phyloP scores from a whole-genome alignment of 257 asterid genomes.

The Nicotiana otophora region DNA sequence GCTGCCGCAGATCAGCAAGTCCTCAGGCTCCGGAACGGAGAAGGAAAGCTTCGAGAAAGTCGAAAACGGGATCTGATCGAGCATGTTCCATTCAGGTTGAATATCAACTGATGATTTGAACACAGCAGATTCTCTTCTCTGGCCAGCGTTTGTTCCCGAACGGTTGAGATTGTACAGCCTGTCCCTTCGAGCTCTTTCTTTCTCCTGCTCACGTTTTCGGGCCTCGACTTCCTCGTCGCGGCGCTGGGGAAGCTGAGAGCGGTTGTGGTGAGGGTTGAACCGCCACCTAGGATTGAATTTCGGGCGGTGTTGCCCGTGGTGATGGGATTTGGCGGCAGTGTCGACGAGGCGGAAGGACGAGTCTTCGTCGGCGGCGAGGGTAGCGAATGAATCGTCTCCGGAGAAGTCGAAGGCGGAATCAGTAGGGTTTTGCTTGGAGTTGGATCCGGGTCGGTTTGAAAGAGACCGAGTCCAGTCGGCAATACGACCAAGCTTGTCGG shows the following conservation, averaged over 20 bases:
- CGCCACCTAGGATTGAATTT: constrained; percentile 84
- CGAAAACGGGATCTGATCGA: constrained; percentile 95
- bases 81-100: constrained; percentile 99
- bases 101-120: constrained; percentile 91
- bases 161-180: constrained; percentile 57
- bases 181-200: constrained; percentile 83
- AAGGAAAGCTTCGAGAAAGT: constrained; percentile 80
- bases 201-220: constrained; percentile 81
- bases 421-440: constrained; percentile 39
- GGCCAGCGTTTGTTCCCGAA: constrained; percentile 31
- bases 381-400: constrained; percentile 87
- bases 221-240: constrained; percentile 95
- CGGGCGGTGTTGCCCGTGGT: constrained; percentile 65
- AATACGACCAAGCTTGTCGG: constrained; percentile 82
- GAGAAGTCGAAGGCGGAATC: constrained; percentile 95
- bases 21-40: constrained; percentile 84
- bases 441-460: constrained; percentile 52
- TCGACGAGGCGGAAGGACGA: constrained; percentile 89
- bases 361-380: constrained; percentile 77
- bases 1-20: constrained; percentile 71
- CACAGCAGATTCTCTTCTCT: constrained; percentile 75
- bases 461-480: constrained; percentile 85
- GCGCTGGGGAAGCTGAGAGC: constrained; percentile 91
- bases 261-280: constrained; percentile 54
- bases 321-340: constrained; percentile 69